Percentiles rank a stretch among this genome's conserved stretches.
These are phyloP conservation scores for Vanrija pseudolonga DNA, from an alignment of 1,284 basidiomycete species.

Conservation along the genomic window DNA sequence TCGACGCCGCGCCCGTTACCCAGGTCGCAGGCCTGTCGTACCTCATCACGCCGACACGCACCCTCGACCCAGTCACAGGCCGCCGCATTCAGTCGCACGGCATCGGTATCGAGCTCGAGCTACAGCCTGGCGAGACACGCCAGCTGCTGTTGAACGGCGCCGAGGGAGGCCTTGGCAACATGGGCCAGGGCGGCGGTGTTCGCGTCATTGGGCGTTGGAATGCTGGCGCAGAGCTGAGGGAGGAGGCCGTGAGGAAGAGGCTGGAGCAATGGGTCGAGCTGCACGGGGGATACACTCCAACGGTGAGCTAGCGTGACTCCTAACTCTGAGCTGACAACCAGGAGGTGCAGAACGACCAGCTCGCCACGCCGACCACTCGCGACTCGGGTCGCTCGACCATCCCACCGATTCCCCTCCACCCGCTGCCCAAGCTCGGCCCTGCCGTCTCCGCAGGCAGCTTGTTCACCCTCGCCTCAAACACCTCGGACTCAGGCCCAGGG, in stretches of 20 bases:
- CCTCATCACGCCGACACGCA: constrained; percentile 46
- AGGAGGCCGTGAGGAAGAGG: constrained; percentile 32
- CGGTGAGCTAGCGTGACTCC: neutral
- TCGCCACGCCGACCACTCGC: constrained; percentile 39
- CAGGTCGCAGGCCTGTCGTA: constrained; percentile 27
- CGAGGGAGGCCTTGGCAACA: constrained; percentile 35
- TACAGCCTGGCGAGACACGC: constrained; percentile 44
- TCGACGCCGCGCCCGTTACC: neutral
- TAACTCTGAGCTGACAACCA: neutral
- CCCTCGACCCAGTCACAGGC: constrained; percentile 35
- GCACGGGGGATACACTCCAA: constrained; percentile 29
- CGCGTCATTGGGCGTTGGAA: constrained; percentile 48
- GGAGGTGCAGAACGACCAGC: constrained; percentile 5
- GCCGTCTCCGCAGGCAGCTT: constrained; percentile 29
- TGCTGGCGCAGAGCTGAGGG: constrained; percentile 36
- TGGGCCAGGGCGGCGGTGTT: constrained; percentile 42
- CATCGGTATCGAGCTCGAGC: constrained; percentile 43
- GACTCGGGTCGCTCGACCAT: constrained; percentile 26
- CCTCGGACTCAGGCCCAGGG: neutral
- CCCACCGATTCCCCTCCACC: constrained; percentile 44
- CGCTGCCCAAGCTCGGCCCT: constrained; percentile 38
- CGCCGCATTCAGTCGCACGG: constrained; percentile 45
- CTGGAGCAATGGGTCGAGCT: constrained; percentile 47
- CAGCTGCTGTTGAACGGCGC: constrained; percentile 32
- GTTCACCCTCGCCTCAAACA: constrained; percentile 10